These are phyloP conservation scores for Geotrichum reessii DNA, from an alignment of 1,139 yeast genomes.

Conservation along the genomic window DNA sequence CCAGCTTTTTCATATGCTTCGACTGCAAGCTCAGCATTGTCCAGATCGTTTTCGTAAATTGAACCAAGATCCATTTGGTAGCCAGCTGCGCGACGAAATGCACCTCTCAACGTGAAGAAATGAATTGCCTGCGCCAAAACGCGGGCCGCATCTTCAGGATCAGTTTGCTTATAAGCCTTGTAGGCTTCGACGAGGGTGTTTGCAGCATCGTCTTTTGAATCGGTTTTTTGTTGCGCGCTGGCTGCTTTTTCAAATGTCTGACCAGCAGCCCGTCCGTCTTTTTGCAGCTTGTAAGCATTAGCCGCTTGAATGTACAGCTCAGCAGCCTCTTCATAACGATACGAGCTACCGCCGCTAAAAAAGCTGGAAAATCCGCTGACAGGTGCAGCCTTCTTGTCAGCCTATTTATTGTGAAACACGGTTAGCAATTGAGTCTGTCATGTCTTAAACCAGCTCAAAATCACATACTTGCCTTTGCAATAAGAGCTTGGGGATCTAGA, in stretches of 20 bases:
- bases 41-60: constrained; percentile 67
- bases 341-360: constrained; percentile 61
- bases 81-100: constrained; percentile 93
- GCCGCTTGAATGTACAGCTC: constrained; percentile 90
- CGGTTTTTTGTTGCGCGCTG: constrained; percentile 64
- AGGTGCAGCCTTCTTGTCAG: constrained; percentile 66
- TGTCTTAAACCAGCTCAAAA: neutral
- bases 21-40: constrained; percentile 63
- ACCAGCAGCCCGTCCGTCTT: constrained; percentile 64
- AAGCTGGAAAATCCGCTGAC: constrained; percentile 64
- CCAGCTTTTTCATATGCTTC: constrained; percentile 87
- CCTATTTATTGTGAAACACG: constrained; percentile 40
- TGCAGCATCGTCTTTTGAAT: constrained; percentile 85
- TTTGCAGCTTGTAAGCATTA: constrained; percentile 70
- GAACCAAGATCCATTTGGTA: constrained; percentile 88
- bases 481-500: constrained; percentile 32
- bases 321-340: constrained; percentile 75
- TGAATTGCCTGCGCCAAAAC: constrained; percentile 73
- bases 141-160: constrained; percentile 72
- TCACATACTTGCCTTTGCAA: constrained; percentile 17
- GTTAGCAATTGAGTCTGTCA: neutral
- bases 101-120: constrained; percentile 83
- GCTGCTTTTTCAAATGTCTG: constrained; percentile 83
- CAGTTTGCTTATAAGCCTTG: constrained; percentile 71
- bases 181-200: constrained; percentile 86